Base-by-base conservation (phyloP, 306 rosid species). In the Argentina anserina region DNA sequence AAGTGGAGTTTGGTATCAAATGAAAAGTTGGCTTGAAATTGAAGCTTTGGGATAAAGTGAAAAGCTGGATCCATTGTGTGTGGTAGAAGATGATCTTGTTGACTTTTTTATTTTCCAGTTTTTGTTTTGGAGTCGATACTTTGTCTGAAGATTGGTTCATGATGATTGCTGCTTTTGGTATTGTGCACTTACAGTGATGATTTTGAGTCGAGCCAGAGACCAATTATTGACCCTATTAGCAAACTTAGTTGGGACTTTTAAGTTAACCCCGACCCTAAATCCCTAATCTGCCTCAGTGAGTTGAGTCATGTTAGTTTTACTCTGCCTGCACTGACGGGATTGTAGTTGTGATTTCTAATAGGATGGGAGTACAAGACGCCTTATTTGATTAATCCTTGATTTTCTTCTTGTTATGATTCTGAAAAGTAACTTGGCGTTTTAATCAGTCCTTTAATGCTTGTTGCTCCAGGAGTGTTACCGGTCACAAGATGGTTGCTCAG, bases 401-500 rank as follows among this genome's bases (percentile, higher is more conserved):
- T 25, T 37, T 40, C 43, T 66, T 28, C 23, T 6, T 8, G 9
- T 67, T 28, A 37, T 15, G 36, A 18, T 17, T 65, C 34, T 23
- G 29, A 42, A 15, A 26, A 42, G 17, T 23, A 29, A 42, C 41
- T 18, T 55, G 46, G 31, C 37, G 70, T 52, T 31, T 73, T 33
- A 66, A 36, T 67, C 67, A 17, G 63, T 72, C 20, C 34, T 65
- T 9, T 63, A 59, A 3, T 71, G 43, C 56, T 1, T 39, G 56
- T 45, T 64, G 29, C 25, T 76, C 36, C 63, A 78, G 70, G 74
- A 70, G 74, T 64, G 69, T 82, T 83, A 80, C 72, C 45, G 40
- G 52, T 43, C 29, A 69, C 78, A 89, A 73, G 77, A 94, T 94
- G 98, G 95, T 91, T 78, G 85, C 86, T 0, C 91, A 83, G 90